A percentile compares a stretch with the other conserved stretches of the same genome.
Conservation (phyloP, 768 basidiomycete species). For the Candolleomyces aberdarensis region DNA sequence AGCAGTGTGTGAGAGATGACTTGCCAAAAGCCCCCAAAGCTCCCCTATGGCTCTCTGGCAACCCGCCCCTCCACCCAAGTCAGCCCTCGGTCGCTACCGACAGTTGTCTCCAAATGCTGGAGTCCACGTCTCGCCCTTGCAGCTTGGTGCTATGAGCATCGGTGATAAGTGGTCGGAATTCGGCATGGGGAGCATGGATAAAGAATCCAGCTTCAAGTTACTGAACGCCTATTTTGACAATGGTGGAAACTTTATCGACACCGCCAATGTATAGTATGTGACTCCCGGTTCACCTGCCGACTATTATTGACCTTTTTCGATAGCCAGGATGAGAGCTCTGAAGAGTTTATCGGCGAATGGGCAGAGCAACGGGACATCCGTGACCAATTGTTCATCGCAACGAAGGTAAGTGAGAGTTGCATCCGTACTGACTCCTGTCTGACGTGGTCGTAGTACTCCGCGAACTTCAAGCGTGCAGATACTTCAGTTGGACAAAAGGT, state of each 20-base stretch:
- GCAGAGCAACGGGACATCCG: slow-evolving; percentile 39
- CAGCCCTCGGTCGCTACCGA: slow-evolving; percentile 29
- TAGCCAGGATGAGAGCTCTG: slow-evolving; percentile 51
- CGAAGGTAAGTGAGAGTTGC: slow-evolving; percentile 26
- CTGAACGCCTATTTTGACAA: slow-evolving; percentile 38
- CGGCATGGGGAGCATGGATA: slow-evolving; percentile 34
- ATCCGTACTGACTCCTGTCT: not conserved
- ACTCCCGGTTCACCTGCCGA: not conserved
- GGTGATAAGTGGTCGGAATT: slow-evolving; percentile 30
- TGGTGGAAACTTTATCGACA: slow-evolving; percentile 48
- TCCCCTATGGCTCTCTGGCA: not conserved
- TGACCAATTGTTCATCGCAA: slow-evolving; percentile 46
- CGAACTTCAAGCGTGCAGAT: slow-evolving; percentile 24
- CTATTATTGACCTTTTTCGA: not conserved
- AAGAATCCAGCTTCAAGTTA: slow-evolving; percentile 38
- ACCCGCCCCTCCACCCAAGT: slow-evolving; percentile 22
- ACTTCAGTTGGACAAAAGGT: slow-evolving; percentile 26
- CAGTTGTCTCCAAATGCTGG: slow-evolving; percentile 30
- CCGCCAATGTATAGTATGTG: slow-evolving; percentile 39
- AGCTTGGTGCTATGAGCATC: slow-evolving; percentile 38
- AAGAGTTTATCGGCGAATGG: slow-evolving; percentile 51
- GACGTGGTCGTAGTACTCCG: slow-evolving; percentile 19
- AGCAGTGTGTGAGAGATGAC: not conserved
- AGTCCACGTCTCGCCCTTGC: slow-evolving; percentile 37
- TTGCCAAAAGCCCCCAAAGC: not conserved